These are phyloP conservation scores for Rhodotorula toruloides DNA, from an alignment of 768 basidiomycete species.

Conservation along the genomic window DNA sequence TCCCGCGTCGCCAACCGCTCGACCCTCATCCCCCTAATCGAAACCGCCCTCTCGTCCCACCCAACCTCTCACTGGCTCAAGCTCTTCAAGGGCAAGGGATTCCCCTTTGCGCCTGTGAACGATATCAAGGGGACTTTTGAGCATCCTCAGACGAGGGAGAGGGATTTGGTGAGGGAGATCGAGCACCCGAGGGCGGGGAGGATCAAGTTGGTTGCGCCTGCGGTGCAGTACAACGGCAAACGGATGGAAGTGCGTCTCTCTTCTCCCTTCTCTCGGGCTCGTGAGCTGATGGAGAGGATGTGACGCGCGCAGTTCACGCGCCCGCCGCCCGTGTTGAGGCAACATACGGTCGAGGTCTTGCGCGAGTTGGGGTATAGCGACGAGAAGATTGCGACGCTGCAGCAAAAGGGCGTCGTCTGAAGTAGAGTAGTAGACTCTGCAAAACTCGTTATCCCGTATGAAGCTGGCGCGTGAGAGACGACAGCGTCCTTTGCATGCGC, in stretches of 20 bases:
- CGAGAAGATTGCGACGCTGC: slow-evolving; percentile 24
- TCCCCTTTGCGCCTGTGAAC: slow-evolving; percentile 88
- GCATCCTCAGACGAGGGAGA: slow-evolving; percentile 77
- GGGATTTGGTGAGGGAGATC: slow-evolving; percentile 68
- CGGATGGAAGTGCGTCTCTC: slow-evolving; percentile 32
- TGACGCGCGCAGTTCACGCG: slow-evolving; percentile 21
- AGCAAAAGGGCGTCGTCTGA: slow-evolving; percentile 29
- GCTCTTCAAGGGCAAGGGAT: slow-evolving; percentile 71
- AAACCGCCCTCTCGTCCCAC: slow-evolving; percentile 56
- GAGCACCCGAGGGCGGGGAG: slow-evolving; percentile 68
- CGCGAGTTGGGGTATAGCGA: slow-evolving; percentile 36
- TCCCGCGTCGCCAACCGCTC: slow-evolving; percentile 69
- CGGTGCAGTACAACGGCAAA: slow-evolving; percentile 40
- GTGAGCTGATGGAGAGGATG: background rate
- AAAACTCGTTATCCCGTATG: too few species aligned
- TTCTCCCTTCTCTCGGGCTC: background rate
- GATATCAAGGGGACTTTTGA: slow-evolving; percentile 78
- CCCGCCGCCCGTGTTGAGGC: slow-evolving; percentile 40
- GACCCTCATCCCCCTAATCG: slow-evolving; percentile 65
- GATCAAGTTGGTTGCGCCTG: slow-evolving; percentile 40
- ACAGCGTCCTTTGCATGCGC: too few species aligned
- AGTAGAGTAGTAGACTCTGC: too few species aligned
- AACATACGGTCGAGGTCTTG: slow-evolving; percentile 42
- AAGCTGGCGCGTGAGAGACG: too few species aligned
- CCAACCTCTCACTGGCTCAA: slow-evolving; percentile 69